Evolutionary conservation across 164 flowering plant species (phyloP), one percentile per base, ranked within the genome.

Genomic region (Piper longum): DNA sequence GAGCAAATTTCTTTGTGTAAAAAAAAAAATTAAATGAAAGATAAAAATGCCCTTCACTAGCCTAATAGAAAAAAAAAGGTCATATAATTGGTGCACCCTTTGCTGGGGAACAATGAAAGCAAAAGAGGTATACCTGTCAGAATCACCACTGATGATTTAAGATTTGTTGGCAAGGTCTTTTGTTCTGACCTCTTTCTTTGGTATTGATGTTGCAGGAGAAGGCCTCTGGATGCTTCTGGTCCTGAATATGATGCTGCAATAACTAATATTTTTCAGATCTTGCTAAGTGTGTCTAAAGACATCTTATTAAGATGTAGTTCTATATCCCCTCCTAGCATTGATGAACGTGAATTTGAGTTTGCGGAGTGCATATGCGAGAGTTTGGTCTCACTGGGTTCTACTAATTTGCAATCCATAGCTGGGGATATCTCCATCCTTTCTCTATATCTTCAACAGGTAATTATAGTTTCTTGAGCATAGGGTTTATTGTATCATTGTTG

Each of bases 311-410:
- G 69, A 73, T 81, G 83, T 57, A 70, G 67, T 66, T 72, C 86
- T 17, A 54, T 62, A 64, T 62, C 66, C 69, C 11, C 43, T 19
- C 83, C 70, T 41, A 58, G 57, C 64, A 60, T 78, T 52, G 89
- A 86, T 76, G 95, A 91, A 66, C 86, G 78, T 76, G 99, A 91
- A 70, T 73, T 78, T 75, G 99, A 95, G 76, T 91, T 87, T 81
- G 93, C 86, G 1, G 99, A 91, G 70, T 82, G 73, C 68, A 71
- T 91, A 69, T 91, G 99, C 76, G 99, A 89, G 74, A 89, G 96
- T 74, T 76, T 95, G 95, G 91, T 86, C 60, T 83, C 87, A 66
- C 69, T 95, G 79, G 97, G 97, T 57, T 79, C 86, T 66, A 69
- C 81, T 39, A 84, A 91, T 78, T 78, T 95, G 77, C 85, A 82